Evolutionary conservation across 2,329 filamentous ascomycete species (phyloP).

Genomic region (Exophiala aquamarina): DNA sequence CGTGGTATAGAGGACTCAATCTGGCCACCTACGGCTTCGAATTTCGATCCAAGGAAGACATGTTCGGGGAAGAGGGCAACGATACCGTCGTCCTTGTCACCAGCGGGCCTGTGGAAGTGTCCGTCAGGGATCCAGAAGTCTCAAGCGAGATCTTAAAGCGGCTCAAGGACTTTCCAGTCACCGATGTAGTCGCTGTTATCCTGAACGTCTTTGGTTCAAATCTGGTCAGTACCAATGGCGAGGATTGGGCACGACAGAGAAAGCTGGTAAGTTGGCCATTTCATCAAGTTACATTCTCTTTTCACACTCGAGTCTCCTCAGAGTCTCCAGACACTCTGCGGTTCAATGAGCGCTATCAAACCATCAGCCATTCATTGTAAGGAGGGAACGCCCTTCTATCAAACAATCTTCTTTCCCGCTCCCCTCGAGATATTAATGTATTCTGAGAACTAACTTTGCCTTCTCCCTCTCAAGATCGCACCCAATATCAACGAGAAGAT

Average conservation of each 20-base stretch:
- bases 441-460: no score
- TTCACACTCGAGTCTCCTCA: no score
- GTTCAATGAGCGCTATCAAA: no score
- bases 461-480: constrained; percentile 26
- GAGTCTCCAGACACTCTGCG: no score
- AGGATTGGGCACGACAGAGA: constrained; percentile 37
- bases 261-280: constrained; percentile 23
- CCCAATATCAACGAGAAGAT: constrained; percentile 39
- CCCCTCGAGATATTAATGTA: no score
- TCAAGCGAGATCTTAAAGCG: constrained; percentile 33
- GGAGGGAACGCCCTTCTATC: no score
- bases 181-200: constrained; percentile 29
- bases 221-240: constrained; percentile 32
- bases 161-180: constrained; percentile 37
- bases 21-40: constrained; percentile 36
- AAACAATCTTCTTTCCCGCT: no score
- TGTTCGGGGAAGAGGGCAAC: constrained; percentile 29
- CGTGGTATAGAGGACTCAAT: constrained; percentile 29
- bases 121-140: constrained; percentile 34
- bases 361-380: no score
- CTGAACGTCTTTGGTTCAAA: constrained; percentile 38
- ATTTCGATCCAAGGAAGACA: constrained; percentile 29
- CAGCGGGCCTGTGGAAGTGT: constrained; percentile 26
- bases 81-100: constrained; percentile 36
- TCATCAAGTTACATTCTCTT: no score